These are phyloP conservation scores for Sugiyamaella novakii DNA, from an alignment of 1,139 yeast species.

Conservation along the genomic window DNA sequence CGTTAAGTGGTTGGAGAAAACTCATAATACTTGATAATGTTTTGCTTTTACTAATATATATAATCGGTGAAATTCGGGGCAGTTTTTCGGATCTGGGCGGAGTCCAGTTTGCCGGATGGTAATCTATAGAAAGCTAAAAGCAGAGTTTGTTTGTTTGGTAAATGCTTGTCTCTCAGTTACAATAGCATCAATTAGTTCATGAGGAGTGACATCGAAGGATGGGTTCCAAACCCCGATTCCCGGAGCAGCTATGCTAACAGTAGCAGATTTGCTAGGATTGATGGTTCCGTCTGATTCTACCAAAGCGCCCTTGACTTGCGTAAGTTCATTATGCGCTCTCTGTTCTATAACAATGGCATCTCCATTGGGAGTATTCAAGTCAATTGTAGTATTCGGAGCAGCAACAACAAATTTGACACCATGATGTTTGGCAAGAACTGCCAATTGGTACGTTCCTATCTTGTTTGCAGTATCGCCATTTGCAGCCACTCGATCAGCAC, in stretches of 20 bases:
- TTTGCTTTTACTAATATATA: too few relatives aligned
- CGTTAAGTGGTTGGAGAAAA: slow-evolving; percentile 36
- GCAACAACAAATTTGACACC: slow-evolving; percentile 84
- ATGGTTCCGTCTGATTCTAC: slow-evolving; percentile 41
- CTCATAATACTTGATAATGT: slow-evolving; percentile 22
- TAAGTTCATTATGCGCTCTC: slow-evolving; percentile 78
- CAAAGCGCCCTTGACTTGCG: slow-evolving; percentile 70
- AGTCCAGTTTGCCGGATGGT: not conserved
- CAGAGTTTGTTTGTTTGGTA: slow-evolving; percentile 10
- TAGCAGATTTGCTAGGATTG: slow-evolving; percentile 36
- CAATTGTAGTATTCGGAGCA: slow-evolving; percentile 92
- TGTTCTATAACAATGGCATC: slow-evolving; percentile 81
- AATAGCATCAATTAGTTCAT: slow-evolving; percentile 77
- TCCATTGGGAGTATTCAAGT: slow-evolving; percentile 65
- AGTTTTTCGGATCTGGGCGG: slow-evolving; percentile 2
- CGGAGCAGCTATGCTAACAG: slow-evolving; percentile 83
- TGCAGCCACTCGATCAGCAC: slow-evolving; percentile 90
- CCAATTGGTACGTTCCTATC: slow-evolving; percentile 92
- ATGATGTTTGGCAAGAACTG: slow-evolving; percentile 60
- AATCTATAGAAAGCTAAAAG: slow-evolving; percentile 1
- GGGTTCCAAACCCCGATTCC: slow-evolving; percentile 94
- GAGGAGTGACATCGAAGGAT: slow-evolving; percentile 91
- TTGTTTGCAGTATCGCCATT: slow-evolving; percentile 96
- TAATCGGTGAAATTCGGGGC: too few relatives aligned
- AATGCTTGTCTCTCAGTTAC: slow-evolving; percentile 74